phyloP scores from a whole-genome alignment of 1,284 basidiomycete species.

The Xerocomus nothofagi region DNA sequence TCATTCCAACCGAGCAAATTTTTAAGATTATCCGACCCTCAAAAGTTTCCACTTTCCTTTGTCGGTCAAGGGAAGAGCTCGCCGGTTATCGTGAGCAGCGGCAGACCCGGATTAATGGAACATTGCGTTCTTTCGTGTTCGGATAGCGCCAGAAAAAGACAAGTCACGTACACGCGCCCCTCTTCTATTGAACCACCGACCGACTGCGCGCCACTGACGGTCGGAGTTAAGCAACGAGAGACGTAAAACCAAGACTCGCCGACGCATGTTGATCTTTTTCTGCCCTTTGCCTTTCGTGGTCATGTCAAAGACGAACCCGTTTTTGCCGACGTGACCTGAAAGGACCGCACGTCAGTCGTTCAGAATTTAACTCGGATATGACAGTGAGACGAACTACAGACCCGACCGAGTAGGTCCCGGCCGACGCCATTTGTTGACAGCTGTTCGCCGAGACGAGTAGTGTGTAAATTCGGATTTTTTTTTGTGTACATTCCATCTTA shows the following conservation, averaged over 20 bases:
- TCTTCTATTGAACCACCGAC: slow-evolving; percentile 18
- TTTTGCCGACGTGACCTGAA: slow-evolving; percentile 3
- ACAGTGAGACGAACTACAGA: not conserved
- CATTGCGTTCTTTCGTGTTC: slow-evolving; percentile 7
- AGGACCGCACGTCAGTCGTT: not conserved
- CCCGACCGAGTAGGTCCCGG: not conserved
- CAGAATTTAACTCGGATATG: too few relatives aligned
- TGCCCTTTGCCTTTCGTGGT: not conserved
- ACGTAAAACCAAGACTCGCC: slow-evolving; percentile 30
- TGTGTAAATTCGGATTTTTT: slow-evolving; percentile 1
- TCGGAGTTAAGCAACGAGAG: not conserved
- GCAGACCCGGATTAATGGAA: slow-evolving; percentile 4
- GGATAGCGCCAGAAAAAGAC: slow-evolving; percentile 5
- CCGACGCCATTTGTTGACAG: slow-evolving; percentile 9
- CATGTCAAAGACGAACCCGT: not conserved
- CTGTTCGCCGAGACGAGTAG: slow-evolving; percentile 1
- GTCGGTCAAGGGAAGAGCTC: slow-evolving; percentile 6
- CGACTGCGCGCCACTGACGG: slow-evolving; percentile 2
- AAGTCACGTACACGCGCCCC: not conserved
- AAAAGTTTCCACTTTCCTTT: slow-evolving; percentile 20
- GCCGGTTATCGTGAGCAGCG: not conserved
- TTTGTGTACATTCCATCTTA: not conserved
- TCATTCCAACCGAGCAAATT: slow-evolving; percentile 7
- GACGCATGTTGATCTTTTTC: slow-evolving; percentile 19
- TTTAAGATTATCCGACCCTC: slow-evolving; percentile 1